Conservation (phyloP, 129 eudicot species). For the Kitagawia praeruptora region DNA sequence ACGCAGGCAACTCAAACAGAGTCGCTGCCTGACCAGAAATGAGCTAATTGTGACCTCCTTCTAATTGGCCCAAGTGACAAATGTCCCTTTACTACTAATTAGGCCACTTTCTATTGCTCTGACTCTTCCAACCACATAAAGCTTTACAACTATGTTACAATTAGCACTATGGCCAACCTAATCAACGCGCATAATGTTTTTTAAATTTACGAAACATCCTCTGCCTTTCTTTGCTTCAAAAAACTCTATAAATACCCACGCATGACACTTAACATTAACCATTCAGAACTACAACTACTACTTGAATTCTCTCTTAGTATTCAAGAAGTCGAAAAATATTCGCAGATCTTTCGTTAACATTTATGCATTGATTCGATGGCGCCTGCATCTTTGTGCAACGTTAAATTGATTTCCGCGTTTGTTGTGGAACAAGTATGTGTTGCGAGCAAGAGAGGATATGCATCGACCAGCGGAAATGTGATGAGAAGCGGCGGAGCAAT, state of each 20-base stretch:
- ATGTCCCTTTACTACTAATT: background rate
- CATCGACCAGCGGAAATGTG: slow-evolving; percentile 34
- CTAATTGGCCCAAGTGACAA: background rate
- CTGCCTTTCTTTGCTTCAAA: background rate
- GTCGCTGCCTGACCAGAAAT: too few species aligned
- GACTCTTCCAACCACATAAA: background rate
- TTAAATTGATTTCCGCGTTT: background rate
- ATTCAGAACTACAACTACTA: background rate
- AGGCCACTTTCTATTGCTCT: background rate
- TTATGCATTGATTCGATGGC: background rate
- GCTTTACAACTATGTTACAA: background rate
- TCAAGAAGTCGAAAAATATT: background rate
- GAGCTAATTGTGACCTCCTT: background rate
- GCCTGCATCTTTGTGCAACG: background rate
- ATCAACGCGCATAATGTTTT: background rate
- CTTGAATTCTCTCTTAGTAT: background rate
- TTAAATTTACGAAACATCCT: background rate
- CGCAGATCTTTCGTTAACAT: background rate
- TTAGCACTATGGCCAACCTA: background rate
- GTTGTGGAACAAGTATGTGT: background rate
- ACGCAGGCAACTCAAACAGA: background rate
- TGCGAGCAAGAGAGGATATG: slow-evolving; percentile 29
- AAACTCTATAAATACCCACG: background rate
- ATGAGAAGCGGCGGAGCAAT: slow-evolving; percentile 21
- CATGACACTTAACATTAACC: background rate